Base-by-base conservation (phyloP, 2,329 filamentous ascomycete genomes). In the Ophiostoma australiae region DNA sequence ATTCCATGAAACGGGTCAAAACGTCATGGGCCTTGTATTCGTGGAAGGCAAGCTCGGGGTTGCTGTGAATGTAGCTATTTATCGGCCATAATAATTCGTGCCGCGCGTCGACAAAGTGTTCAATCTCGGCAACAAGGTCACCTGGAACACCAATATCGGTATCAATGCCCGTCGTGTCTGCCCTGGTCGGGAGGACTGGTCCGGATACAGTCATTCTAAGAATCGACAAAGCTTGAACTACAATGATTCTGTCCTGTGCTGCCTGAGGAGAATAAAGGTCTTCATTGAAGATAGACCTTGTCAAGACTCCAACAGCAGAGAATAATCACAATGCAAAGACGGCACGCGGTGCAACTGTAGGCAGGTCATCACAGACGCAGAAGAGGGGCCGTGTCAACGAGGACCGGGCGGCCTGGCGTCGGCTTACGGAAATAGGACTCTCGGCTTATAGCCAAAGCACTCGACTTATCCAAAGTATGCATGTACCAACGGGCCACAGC, bases 41-140 rank as follows among this genome's bases (percentile, higher is more conserved):
- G 15, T 70, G 15, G 23, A 65, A 70, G 5, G 69, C 58, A n/a
- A 70, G 69, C 39, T 70, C 58, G 2, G 69, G 69, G 10, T 70
- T 39, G 58, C 39, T 48, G 31, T 70, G 69, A 11, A 70, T 65
- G 39, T 48, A 66, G 11, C 23, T 70, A 8, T 52, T 70, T 3
- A 70, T 31, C 1, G 69, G 39, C 69, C 68, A 69, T 35, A 69
- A 44, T n/a, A 20, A 41, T 17, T 20, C 23, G 48, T 44, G 48
- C 23, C 39, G 17, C 1, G 8, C 10, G 23, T 58, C 52, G 23
- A 58, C 52, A 27, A 58, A 58, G 8, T 10, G n/a, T 27, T 31
- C 52, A 58, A 58, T 58, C 10, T 58, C 52, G 52, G n/a, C 23
- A n/a, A 58, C 8, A 27, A 27, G 13, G 8, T 27, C 52, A 27